Conservation (phyloP, 805 yeast species). For the Metschnikowia dekortorum region DNA sequence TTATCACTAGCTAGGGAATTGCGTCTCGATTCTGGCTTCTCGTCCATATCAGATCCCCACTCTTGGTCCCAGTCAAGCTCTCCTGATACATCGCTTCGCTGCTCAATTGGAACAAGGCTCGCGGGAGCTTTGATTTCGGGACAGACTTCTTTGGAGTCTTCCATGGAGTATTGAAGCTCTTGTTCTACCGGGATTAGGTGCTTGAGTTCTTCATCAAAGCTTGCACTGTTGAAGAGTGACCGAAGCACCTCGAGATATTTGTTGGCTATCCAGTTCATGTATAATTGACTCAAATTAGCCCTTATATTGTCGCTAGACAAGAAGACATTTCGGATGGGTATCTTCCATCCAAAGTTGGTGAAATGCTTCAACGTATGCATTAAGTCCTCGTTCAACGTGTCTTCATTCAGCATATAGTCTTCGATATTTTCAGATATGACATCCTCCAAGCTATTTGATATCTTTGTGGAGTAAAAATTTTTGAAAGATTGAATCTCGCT, state of each 20-base stretch:
- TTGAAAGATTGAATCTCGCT: slow-evolving; percentile 21
- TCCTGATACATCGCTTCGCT: slow-evolving; percentile 3
- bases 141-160: background rate
- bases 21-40: slow-evolving; percentile 2
- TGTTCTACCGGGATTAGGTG: slow-evolving; percentile 7
- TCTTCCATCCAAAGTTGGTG: slow-evolving; percentile 22
- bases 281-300: slow-evolving; percentile 24
- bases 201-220: slow-evolving; percentile 8
- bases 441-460: slow-evolving; percentile 27
- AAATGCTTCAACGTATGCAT: slow-evolving; percentile 17
- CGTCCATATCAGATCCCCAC: slow-evolving; percentile 18
- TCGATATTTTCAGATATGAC: slow-evolving; percentile 29
- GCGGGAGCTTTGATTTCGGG: background rate
- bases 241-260: slow-evolving; percentile 30
- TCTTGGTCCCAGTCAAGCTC: slow-evolving; percentile 14
- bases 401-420: slow-evolving; percentile 16
- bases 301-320: slow-evolving; percentile 16
- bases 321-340: slow-evolving; percentile 19
- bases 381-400: slow-evolving; percentile 18
- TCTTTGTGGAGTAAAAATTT: slow-evolving; percentile 23
- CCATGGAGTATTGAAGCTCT: slow-evolving; percentile 14
- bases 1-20: slow-evolving; percentile 8
- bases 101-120: background rate
- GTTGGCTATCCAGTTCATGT: slow-evolving; percentile 30
- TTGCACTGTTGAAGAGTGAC: slow-evolving; percentile 12